A percentile compares a stretch with the other conserved stretches of the same genome.
Conservation (phyloP, 1,284 basidiomycete species). For the Trametes pubescens region DNA sequence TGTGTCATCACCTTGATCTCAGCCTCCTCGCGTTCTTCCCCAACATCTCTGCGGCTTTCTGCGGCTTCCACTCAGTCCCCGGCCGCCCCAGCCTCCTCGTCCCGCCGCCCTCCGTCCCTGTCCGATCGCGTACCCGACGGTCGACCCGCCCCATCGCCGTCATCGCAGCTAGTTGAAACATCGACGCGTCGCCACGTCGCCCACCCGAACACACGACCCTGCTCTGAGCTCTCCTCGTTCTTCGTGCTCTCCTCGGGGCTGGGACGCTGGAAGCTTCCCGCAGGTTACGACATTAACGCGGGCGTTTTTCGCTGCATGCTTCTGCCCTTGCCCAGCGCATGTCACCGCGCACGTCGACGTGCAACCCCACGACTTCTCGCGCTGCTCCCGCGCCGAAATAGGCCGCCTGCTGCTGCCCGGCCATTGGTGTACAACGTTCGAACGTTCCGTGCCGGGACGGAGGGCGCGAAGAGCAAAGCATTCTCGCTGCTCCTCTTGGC, state of each 20-base stretch:
- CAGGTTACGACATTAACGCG: neutral
- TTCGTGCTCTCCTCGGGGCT: neutral
- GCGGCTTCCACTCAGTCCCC: neutral
- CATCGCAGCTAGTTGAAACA: neutral
- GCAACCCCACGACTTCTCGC: slow-evolving; percentile 24
- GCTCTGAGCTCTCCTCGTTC: neutral
- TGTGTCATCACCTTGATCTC: slow-evolving; percentile 29
- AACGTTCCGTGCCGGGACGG: neutral
- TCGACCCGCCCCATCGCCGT: neutral
- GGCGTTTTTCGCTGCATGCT: neutral
- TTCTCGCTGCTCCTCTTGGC: neutral
- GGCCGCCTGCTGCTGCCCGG: neutral
- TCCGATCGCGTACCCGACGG: slow-evolving; percentile 4
- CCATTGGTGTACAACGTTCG: neutral
- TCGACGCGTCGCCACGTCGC: neutral
- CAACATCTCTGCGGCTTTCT: slow-evolving; percentile 15
- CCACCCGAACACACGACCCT: neutral
- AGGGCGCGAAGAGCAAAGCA: neutral
- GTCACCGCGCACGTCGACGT: neutral
- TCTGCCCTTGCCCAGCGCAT: neutral
- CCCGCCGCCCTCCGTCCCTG: slow-evolving; percentile 1
- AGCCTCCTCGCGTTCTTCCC: slow-evolving; percentile 21
- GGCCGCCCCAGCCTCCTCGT: slow-evolving; percentile 6
- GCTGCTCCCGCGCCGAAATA: slow-evolving; percentile 8
- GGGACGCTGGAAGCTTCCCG: neutral